Evolutionary conservation across 352 stramenopile genomes (phyloP), one percentile per base, ranked within the genome.

Genomic region (Phytophthora lateralis): DNA sequence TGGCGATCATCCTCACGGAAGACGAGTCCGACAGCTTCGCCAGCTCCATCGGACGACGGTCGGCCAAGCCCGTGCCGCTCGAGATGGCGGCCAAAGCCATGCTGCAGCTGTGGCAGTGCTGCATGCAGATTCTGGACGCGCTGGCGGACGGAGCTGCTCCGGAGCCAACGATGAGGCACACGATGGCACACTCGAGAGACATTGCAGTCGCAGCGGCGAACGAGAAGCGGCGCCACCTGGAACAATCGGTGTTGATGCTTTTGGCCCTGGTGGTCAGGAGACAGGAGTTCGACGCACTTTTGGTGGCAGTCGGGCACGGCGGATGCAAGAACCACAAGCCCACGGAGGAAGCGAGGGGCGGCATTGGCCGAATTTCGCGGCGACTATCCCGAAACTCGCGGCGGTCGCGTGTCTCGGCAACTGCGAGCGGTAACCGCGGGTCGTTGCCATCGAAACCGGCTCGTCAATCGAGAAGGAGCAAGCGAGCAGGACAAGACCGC

Each of bases 31-130:
- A 80, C 49, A 56, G 60, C 6, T 71, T 75, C 44, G 44, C 59
- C 6, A 72, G 54, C 17, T 39, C 66, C 10, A 54, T 76, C 17
- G 55, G 67, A 17, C 57, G 60, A 60, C 69, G 75, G 11, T 66
- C 69, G 11, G 66, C 67, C 20, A 70, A 73, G 24, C 34, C 60
- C 5, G 48, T 86, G 37, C 55, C 76, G 3, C 26, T 86, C 5
- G 70, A 76, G 44, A 69, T 49, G 50, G 73, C 68, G 1, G 60
- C 64, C 11, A 74, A 81, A 34, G 64, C 74, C 24, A 69, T 89
- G 53, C 60, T 90, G 6, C 65, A 77, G 63, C 66, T 89, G n/a
- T 91, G 82, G 82, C 64, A 79, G 4, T 76, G 73, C 61, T 60
- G 79, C 43, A 63, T 87, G 10, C 71, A 80, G 61, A 78, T 84